A percentile compares a stretch with the other conserved stretches of the same genome.
phyloP scores from a whole-genome alignment of 805 yeast genomes.

The Babjeviella inositovora region DNA sequence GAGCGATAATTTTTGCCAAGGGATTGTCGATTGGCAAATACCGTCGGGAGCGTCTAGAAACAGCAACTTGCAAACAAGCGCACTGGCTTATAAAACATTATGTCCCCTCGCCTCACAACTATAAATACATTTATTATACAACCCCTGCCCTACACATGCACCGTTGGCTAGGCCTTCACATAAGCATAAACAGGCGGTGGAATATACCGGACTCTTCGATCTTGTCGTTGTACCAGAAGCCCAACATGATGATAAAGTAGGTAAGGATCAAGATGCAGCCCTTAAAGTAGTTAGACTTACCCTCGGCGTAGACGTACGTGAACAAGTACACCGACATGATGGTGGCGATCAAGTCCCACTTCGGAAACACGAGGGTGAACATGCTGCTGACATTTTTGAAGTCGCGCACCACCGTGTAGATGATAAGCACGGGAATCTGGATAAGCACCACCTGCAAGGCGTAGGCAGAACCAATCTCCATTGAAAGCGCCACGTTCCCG shows the following conservation, averaged over 20 bases:
- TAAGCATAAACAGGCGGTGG: too few relatives aligned
- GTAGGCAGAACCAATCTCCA: conserved; percentile 97
- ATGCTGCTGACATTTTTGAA: conserved; percentile 18
- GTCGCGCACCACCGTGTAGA: conserved; percentile 19
- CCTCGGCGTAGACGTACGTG: conserved; percentile 91
- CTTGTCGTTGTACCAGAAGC: conserved; percentile 54
- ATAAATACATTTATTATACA: too few relatives aligned
- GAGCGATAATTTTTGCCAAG: too few relatives aligned
- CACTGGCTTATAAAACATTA: too few relatives aligned
- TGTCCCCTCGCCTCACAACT: too few relatives aligned
- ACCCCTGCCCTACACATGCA: too few relatives aligned
- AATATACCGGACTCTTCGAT: conserved; percentile 9
- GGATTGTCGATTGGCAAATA: too few relatives aligned
- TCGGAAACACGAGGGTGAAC: conserved; percentile 80
- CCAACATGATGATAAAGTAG: conserved; percentile 60
- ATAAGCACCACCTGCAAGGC: conserved; percentile 89
- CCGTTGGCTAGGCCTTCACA: too few relatives aligned
- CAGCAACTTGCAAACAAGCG: too few relatives aligned
- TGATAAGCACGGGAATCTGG: conserved; percentile 78
- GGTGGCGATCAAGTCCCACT: conserved; percentile 87
- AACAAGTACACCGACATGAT: conserved; percentile 76
- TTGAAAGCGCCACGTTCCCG: conserved; percentile 89
- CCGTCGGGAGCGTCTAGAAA: too few relatives aligned
- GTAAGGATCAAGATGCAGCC: conserved; percentile 77
- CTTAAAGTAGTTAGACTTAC: conserved; percentile 90